These are phyloP conservation scores for Bidens hawaiensis DNA, from an alignment of 140 eudicot genomes.

Conservation along the genomic window DNA sequence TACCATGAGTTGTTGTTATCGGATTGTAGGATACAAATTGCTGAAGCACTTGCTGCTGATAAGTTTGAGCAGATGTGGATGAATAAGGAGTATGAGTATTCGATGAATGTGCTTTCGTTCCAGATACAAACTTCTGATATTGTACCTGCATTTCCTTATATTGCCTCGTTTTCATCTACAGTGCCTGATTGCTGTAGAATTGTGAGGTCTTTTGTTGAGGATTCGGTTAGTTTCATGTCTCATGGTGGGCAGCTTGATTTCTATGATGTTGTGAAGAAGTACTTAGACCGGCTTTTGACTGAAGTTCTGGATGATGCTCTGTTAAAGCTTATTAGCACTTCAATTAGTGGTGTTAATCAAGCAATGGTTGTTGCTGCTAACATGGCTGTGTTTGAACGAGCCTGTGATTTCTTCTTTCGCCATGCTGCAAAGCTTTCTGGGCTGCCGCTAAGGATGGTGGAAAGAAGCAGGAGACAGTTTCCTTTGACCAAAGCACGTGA, in stretches of 20 bases:
- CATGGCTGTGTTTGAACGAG: slow-evolving; percentile 95
- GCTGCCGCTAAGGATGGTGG: slow-evolving; percentile 82
- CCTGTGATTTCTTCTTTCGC: slow-evolving; percentile 91
- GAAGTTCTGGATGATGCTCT: slow-evolving; percentile 87
- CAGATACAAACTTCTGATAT: slow-evolving; percentile 90
- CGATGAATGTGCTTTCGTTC: slow-evolving; percentile 93
- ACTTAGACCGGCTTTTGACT: slow-evolving; percentile 83
- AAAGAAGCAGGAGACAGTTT: slow-evolving; percentile 82
- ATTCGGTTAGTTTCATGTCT: slow-evolving; percentile 97
- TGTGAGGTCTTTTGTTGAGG: slow-evolving; percentile 94
- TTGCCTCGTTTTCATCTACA: slow-evolving; percentile 88
- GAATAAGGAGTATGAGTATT: slow-evolving; percentile 96
- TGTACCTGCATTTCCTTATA: slow-evolving; percentile 88
- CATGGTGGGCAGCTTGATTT: slow-evolving; percentile 97
- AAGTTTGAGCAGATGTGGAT: slow-evolving; percentile 97
- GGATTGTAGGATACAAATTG: slow-evolving; percentile 86
- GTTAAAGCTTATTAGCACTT: slow-evolving; percentile 61
- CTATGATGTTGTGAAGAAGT: slow-evolving; percentile 93
- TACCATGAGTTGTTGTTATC: slow-evolving; percentile 90
- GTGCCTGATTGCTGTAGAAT: slow-evolving; percentile 98
- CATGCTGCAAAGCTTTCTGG: slow-evolving; percentile 99
- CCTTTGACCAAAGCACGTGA: slow-evolving; percentile 88
- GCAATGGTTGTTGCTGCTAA: slow-evolving; percentile 99
- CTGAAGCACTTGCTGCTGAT: slow-evolving; percentile 91
- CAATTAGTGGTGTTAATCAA: slow-evolving; percentile 82